These are phyloP conservation scores for Blastocystis sp. DNA, from an alignment of 352 stramenopile species.

Conservation along the genomic window DNA sequence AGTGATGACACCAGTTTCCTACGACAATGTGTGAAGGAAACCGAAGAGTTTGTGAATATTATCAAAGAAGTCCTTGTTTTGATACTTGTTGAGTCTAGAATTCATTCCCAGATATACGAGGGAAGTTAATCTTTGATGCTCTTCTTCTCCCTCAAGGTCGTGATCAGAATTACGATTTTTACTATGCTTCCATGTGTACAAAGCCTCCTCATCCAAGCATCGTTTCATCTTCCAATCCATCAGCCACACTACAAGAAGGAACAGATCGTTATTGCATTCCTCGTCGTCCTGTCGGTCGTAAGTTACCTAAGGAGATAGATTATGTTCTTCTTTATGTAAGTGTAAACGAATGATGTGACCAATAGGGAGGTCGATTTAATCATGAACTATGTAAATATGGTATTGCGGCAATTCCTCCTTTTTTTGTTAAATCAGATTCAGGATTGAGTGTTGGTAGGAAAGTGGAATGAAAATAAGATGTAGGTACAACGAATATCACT, in stretches of 20 bases:
- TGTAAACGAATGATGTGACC: neutral
- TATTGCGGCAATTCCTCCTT: neutral
- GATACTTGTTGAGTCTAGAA: neutral
- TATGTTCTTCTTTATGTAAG: conserved; percentile 15
- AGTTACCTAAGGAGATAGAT: neutral
- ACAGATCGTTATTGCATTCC: neutral
- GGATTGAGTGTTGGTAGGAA: neutral
- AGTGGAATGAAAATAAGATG: neutral
- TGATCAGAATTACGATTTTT: conserved; percentile 29
- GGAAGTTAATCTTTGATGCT: neutral
- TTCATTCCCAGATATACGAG: neutral
- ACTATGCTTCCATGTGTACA: neutral
- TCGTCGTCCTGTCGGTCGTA: no score
- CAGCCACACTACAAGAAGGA: neutral
- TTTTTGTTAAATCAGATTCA: neutral
- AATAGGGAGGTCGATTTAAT: conserved; percentile 13
- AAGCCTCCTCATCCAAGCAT: neutral
- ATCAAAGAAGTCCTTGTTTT: neutral
- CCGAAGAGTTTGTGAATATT: neutral
- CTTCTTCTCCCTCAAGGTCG: neutral
- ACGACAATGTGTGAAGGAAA: neutral
- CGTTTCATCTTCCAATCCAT: neutral
- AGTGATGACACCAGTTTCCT: neutral
- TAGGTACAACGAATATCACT: neutral
- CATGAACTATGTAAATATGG: conserved; percentile 16